Evolutionary conservation across 2,329 filamentous ascomycete species (phyloP).

Genomic region (Stromatinia cepivora): DNA sequence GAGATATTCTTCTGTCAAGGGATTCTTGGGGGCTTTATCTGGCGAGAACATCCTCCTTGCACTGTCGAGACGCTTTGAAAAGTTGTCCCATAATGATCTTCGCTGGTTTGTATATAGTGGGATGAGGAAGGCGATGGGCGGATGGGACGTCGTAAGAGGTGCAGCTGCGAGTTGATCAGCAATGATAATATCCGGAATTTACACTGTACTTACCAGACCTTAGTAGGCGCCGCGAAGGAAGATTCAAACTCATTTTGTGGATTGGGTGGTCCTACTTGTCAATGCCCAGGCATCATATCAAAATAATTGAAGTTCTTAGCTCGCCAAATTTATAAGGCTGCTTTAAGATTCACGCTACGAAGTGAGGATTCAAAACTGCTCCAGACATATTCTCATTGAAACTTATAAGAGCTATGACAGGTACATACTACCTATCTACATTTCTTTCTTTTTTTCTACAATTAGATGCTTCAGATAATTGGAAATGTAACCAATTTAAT

Average conservation of each 20-base stretch:
- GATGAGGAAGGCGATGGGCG: constrained; percentile 42
- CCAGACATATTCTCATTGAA: neutral
- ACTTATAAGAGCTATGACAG: neutral
- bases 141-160: constrained; percentile 42
- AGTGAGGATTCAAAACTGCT: neutral
- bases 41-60: constrained; percentile 9
- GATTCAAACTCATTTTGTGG: constrained; percentile 61
- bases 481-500: too few species aligned
- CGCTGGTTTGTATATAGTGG: constrained; percentile 35
- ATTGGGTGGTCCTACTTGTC: constrained; percentile 21
- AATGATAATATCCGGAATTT: constrained; percentile 24
- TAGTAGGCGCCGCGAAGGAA: constrained; percentile 62
- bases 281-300: constrained; percentile 2
- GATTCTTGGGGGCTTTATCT: constrained; percentile 43
- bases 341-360: constrained; percentile 14
- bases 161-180: constrained; percentile 34
- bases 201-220: constrained; percentile 54
- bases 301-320: constrained; percentile 25
- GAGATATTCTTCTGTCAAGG: constrained; percentile 62
- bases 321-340: constrained; percentile 20
- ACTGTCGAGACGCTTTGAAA: constrained; percentile 2
- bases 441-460: neutral
- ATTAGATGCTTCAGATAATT: too few species aligned
- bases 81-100: constrained; percentile 30
- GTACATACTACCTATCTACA: too few species aligned